These are phyloP conservation scores for Alternaria incomplexa DNA, from an alignment of 2,329 filamentous ascomycete species.

Conservation along the genomic window DNA sequence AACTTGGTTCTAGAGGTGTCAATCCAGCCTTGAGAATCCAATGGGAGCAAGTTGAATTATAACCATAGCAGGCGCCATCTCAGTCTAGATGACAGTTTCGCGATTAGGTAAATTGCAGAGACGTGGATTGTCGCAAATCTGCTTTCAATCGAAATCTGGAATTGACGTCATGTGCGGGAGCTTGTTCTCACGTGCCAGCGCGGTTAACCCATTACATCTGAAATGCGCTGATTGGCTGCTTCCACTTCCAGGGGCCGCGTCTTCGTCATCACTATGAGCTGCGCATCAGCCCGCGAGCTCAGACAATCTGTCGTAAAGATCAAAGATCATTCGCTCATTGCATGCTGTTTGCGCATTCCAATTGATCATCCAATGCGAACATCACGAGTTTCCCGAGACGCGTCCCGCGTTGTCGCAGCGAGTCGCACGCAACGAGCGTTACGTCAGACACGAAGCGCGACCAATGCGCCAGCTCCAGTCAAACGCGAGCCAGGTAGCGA, in stretches of 20 bases:
- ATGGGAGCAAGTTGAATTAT: neutral
- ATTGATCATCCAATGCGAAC: slow-evolving; percentile 37
- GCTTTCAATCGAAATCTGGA: neutral
- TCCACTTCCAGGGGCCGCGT: neutral
- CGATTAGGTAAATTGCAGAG: neutral
- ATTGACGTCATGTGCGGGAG: neutral
- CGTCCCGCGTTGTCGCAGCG: slow-evolving; percentile 39
- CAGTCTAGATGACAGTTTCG: neutral
- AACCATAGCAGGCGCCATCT: neutral
- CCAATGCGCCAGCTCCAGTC: slow-evolving; percentile 27
- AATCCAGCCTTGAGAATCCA: neutral
- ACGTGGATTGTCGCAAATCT: neutral
- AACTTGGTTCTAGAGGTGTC: neutral
- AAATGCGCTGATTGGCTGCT: neutral
- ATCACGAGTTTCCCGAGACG: slow-evolving; percentile 48
- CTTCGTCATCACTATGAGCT: neutral
- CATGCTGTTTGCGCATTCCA: neutral
- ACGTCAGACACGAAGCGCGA: slow-evolving; percentile 40
- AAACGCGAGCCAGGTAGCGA: slow-evolving; percentile 16
- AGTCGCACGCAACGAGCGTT: slow-evolving; percentile 33
- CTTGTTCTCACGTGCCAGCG: neutral
- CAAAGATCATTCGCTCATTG: neutral
- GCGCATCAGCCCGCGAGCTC: neutral
- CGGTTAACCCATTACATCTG: neutral
- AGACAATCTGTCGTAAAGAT: neutral